Conservation (phyloP, 2,329 filamentous ascomycete genomes). For the Zasmidium cellare region DNA sequence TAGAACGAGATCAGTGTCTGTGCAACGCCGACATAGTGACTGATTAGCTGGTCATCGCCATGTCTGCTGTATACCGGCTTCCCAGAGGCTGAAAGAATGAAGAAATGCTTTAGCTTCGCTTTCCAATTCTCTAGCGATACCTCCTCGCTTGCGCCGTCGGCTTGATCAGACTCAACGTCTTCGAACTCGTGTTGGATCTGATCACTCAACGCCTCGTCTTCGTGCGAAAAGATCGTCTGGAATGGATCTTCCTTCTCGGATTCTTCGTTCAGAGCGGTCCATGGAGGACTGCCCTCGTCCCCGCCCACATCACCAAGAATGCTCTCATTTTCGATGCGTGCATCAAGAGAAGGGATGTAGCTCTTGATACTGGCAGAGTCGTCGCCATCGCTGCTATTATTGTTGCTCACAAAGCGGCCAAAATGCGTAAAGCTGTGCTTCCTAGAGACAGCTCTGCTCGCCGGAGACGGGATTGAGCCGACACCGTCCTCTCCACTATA, state of each 20-base stretch:
- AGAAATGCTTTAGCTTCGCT: constrained; percentile 91
- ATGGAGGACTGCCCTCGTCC: constrained; percentile 65
- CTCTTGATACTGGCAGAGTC: constrained; percentile 68
- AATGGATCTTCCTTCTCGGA: constrained; percentile 60
- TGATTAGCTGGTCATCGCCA: constrained; percentile 85
- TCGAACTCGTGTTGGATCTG: constrained; percentile 80
- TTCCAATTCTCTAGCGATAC: constrained; percentile 73
- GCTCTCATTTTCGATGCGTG: constrained; percentile 74
- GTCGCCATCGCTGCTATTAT: constrained; percentile 56
- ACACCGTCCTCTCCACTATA: constrained; percentile 57
- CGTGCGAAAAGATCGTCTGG: constrained; percentile 49
- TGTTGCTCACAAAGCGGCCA: constrained; percentile 45
- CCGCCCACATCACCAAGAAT: constrained; percentile 71
- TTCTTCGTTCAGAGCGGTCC: constrained; percentile 66
- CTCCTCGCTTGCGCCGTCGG: constrained; percentile 57
- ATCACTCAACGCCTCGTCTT: constrained; percentile 54
- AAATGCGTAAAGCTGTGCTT: constrained; percentile 40
- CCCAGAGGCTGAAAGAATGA: constrained; percentile 92
- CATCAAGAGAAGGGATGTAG: constrained; percentile 63
- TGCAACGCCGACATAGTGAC: constrained; percentile 89
- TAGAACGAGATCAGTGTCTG: constrained; percentile 99
- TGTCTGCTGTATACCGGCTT: constrained; percentile 98
- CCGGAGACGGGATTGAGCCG: constrained; percentile 27
- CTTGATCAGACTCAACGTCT: constrained; percentile 62
- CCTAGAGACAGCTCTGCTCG: constrained; percentile 37